phyloP scores from a whole-genome alignment of 202 grass and related monocot species.

The Eragrostis tef region DNA sequence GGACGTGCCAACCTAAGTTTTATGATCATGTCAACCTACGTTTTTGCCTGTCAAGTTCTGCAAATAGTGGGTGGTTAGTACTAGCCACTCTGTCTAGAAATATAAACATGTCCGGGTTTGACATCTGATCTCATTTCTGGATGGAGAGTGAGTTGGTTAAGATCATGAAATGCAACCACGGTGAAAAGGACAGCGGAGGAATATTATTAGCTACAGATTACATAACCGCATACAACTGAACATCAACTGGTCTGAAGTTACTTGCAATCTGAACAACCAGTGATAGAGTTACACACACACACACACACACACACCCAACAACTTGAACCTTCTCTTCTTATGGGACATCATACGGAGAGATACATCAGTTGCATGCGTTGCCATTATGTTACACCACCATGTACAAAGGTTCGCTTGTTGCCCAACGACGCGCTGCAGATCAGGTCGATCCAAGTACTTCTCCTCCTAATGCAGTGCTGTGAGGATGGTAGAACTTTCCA shows the following conservation, averaged over 20 bases:
- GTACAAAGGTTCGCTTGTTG: conserved; percentile 17
- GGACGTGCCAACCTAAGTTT: too few relatives aligned
- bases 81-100: too few relatives aligned
- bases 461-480: conserved; percentile 32
- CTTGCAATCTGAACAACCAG: conserved; percentile 22
- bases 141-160: too few relatives aligned
- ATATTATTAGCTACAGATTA: conserved; percentile 12
- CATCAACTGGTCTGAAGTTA: conserved; percentile 22
- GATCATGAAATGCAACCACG: too few relatives aligned
- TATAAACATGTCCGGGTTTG: too few relatives aligned
- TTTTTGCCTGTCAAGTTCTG: too few relatives aligned
- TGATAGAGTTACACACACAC: conserved; percentile 3
- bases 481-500: conserved; percentile 72
- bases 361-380: conserved; percentile 31
- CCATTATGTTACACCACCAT: conserved; percentile 58
- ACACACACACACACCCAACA: not conserved
- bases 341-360: conserved; percentile 15
- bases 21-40: too few relatives aligned
- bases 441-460: not conserved
- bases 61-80: too few relatives aligned
- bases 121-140: too few relatives aligned
- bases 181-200: not conserved
- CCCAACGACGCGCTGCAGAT: not conserved
- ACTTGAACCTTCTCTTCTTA: not conserved
- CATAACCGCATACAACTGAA: conserved; percentile 6